phyloP scores from a whole-genome alignment of 139 green algal species.

The Picochlorum sp. region DNA sequence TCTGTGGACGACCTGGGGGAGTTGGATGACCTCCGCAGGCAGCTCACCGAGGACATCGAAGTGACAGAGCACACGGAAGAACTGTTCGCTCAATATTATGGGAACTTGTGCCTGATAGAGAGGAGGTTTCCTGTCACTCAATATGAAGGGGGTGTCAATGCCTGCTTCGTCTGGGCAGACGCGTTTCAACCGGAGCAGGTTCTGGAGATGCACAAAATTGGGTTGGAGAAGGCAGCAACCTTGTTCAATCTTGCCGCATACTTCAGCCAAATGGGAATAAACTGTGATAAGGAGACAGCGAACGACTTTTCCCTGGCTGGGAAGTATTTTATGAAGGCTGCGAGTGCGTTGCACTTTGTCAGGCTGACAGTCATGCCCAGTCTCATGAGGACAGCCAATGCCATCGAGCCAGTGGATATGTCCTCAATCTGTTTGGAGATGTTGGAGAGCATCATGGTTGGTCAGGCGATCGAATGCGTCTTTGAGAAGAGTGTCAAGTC shows the following conservation, averaged over 20 bases:
- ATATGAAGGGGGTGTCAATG: slow-evolving; percentile 49
- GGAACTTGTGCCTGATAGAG: slow-evolving; percentile 72
- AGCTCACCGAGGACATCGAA: slow-evolving; percentile 1
- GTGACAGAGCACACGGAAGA: slow-evolving; percentile 19
- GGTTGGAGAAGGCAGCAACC: slow-evolving; percentile 88
- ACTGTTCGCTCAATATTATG: slow-evolving; percentile 73
- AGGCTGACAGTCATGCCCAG: slow-evolving; percentile 36
- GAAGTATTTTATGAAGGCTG: slow-evolving; percentile 66
- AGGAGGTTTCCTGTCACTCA: slow-evolving; percentile 81
- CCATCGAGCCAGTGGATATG: slow-evolving; percentile 63
- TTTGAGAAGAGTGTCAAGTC: slow-evolving; percentile 79
- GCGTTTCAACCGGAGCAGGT: slow-evolving; percentile 65
- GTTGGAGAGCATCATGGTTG: slow-evolving; percentile 91
- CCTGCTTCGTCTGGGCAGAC: slow-evolving; percentile 65
- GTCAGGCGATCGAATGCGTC: slow-evolving; percentile 85
- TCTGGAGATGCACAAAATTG: slow-evolving; percentile 65
- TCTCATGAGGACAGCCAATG: slow-evolving; percentile 54
- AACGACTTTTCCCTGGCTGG: slow-evolving; percentile 66
- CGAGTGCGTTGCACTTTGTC: slow-evolving; percentile 66
- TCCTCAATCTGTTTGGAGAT: slow-evolving; percentile 60
- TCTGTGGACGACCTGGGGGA: slow-evolving; percentile 29
- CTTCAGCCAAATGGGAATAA: slow-evolving; percentile 67
- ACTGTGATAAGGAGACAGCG: slow-evolving; percentile 51
- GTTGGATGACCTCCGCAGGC: slow-evolving; percentile 52
- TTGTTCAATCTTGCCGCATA: slow-evolving; percentile 83